A percentile compares a stretch with the other conserved stretches of the same genome.
These are phyloP conservation scores for Lolium multiflorum DNA, from an alignment of 176 grass and related monocot genomes.

Conservation along the genomic window DNA sequence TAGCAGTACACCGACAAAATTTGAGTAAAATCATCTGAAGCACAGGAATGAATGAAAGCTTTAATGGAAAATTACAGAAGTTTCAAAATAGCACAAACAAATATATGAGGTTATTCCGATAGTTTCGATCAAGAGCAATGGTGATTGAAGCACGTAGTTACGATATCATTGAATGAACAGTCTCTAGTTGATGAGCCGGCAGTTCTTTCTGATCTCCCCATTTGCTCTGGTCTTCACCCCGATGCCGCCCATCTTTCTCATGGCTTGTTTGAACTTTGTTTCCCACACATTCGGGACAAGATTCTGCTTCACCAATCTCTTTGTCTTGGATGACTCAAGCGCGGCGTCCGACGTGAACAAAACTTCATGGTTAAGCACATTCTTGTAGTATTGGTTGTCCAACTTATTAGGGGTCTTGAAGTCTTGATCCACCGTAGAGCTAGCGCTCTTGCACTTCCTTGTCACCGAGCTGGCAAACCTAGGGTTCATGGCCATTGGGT, in stretches of 20 bases:
- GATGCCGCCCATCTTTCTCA: no score
- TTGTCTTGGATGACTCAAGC: background rate
- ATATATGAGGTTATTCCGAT: no score
- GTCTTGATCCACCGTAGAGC: conserved; percentile 19
- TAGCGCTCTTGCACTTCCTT: background rate
- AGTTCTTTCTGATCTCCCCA: conserved; percentile 47
- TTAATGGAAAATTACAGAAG: no score
- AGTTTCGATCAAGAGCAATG: no score
- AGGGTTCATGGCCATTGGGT: conserved; percentile 15
- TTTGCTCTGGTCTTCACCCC: background rate
- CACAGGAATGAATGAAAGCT: no score
- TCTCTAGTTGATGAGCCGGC: conserved; percentile 22
- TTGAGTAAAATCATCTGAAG: no score
- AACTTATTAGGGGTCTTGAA: background rate
- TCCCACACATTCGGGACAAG: no score
- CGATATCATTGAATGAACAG: background rate
- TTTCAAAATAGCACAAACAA: no score
- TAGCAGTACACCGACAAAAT: no score
- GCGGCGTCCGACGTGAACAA: conserved; percentile 41
- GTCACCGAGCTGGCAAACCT: background rate
- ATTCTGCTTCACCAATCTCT: no score
- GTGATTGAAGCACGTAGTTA: no score
- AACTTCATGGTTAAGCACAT: conserved; percentile 11
- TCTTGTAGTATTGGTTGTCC: conserved; percentile 55
- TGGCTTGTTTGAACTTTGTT: no score